Conservation (phyloP, 1,284 basidiomycete genomes). For the Microbotryum intermedium region DNA sequence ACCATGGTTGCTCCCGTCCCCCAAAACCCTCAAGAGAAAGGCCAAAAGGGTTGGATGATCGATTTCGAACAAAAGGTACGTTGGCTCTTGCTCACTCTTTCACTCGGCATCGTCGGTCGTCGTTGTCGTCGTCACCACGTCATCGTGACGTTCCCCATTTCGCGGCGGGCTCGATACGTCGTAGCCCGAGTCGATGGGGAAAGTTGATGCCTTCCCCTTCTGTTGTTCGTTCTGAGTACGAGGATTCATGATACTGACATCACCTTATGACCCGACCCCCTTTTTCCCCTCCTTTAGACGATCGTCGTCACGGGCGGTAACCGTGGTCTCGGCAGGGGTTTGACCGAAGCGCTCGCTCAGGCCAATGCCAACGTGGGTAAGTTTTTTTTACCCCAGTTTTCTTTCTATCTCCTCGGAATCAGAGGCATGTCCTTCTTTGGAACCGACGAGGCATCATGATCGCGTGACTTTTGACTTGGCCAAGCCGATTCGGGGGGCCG, state of each 20-base stretch:
- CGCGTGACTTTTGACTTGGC: not conserved
- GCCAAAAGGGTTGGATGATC: conserved; percentile 13
- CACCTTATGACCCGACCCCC: not conserved
- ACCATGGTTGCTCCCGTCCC: conserved; percentile 8
- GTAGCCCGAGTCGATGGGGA: not conserved
- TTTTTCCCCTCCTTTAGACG: not conserved
- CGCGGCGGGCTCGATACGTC: not conserved
- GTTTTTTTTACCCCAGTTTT: not conserved
- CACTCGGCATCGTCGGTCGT: not conserved
- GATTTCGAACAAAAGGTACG: conserved; percentile 18
- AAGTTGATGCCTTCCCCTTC: not conserved
- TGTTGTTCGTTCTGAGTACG: not conserved
- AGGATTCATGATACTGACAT: conserved; percentile 14
- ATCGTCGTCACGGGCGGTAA: conserved; percentile 44
- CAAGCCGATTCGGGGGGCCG: no score
- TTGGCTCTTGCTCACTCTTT: not conserved
- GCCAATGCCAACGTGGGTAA: conserved; percentile 41
- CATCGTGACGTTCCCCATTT: not conserved
- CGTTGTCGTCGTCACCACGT: not conserved
- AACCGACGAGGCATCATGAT: not conserved
- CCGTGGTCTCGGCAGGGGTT: conserved; percentile 47
- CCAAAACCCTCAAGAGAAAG: conserved; percentile 10
- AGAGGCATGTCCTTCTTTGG: no score
- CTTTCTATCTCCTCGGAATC: no score
- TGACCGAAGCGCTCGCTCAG: conserved; percentile 44